A percentile compares a stretch with the other conserved stretches of the same genome.
These are phyloP conservation scores for Fusarium sp. DNA, from an alignment of 2,329 filamentous ascomycete genomes.

Conservation along the genomic window DNA sequence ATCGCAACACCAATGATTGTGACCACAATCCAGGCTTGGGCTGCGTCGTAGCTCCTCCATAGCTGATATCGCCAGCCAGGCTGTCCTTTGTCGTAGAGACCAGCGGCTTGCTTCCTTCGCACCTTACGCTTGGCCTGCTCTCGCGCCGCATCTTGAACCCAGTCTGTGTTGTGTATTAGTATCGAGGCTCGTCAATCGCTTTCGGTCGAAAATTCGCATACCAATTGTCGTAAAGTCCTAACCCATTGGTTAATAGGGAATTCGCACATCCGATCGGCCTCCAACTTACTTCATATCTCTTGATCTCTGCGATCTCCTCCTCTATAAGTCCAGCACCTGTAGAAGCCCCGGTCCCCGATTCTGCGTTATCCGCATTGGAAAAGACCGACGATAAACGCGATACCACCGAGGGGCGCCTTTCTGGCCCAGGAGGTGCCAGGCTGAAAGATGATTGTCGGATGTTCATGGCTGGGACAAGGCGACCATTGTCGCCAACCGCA, in stretches of 20 bases:
- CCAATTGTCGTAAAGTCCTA: constrained; percentile 94
- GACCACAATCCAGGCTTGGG: constrained; percentile 97
- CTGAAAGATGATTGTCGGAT: constrained; percentile 68
- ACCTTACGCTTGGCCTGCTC: constrained; percentile 88
- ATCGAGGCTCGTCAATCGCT: constrained; percentile 37
- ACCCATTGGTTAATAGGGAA: constrained; percentile 32
- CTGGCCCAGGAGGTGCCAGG: constrained; percentile 54
- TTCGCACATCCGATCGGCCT: constrained; percentile 47
- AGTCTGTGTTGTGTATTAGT: constrained; percentile 71
- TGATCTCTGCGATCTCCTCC: constrained; percentile 97
- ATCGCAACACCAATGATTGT: constrained; percentile 94
- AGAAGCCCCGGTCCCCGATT: constrained; percentile 64
- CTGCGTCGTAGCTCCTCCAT: constrained; percentile 92
- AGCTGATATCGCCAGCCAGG: constrained; percentile 85
- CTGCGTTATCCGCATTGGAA: constrained; percentile 75
- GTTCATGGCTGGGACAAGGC: constrained; percentile 61
- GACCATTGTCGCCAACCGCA: constrained; percentile 57
- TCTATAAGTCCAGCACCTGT: constrained; percentile 81
- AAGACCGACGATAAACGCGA: constrained; percentile 78
- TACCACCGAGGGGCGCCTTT: constrained; percentile 70
- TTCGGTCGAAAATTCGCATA: constrained; percentile 55
- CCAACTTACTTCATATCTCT: constrained; percentile 84
- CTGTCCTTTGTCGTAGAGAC: constrained; percentile 79
- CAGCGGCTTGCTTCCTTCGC: constrained; percentile 78
- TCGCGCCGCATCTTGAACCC: constrained; percentile 96